These are phyloP conservation scores for Cytospora leucostoma DNA, from an alignment of 2,329 filamentous ascomycete genomes.

Conservation along the genomic window DNA sequence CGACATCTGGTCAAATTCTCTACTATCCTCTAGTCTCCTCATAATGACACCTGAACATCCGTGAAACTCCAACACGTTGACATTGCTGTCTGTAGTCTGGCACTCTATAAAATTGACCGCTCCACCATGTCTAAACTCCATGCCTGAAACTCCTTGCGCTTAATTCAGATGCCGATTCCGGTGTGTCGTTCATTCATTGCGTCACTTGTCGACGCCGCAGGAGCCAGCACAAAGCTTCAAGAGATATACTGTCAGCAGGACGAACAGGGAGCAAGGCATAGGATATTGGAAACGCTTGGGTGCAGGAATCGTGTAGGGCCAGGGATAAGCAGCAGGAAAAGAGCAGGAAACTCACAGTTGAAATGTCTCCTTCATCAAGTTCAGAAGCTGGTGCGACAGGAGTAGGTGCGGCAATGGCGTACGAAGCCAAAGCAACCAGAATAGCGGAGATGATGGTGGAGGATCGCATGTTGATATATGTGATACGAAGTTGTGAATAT, in stretches of 20 bases:
- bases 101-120: background rate
- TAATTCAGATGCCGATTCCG: background rate
- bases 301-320: too few species aligned
- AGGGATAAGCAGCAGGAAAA: too few species aligned
- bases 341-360: background rate
- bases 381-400: background rate
- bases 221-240: background rate
- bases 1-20: background rate
- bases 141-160: background rate
- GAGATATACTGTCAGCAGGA: background rate
- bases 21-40: background rate
- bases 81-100: constrained; percentile 16
- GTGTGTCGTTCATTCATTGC: background rate
- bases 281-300: background rate
- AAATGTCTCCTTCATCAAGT: too few species aligned
- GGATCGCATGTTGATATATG: constrained; percentile 18
- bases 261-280: background rate
- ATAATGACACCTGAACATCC: background rate
- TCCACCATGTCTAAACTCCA: background rate
- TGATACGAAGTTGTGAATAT: background rate
- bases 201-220: background rate
- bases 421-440: constrained; percentile 12
- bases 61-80: background rate
- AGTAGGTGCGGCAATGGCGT: constrained; percentile 7
- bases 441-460: constrained; percentile 18